Evolutionary conservation across 2,329 filamentous ascomycete genomes (phyloP), one percentile per base, ranked within the genome.

Genomic region (Aaosphaeria arxii): DNA sequence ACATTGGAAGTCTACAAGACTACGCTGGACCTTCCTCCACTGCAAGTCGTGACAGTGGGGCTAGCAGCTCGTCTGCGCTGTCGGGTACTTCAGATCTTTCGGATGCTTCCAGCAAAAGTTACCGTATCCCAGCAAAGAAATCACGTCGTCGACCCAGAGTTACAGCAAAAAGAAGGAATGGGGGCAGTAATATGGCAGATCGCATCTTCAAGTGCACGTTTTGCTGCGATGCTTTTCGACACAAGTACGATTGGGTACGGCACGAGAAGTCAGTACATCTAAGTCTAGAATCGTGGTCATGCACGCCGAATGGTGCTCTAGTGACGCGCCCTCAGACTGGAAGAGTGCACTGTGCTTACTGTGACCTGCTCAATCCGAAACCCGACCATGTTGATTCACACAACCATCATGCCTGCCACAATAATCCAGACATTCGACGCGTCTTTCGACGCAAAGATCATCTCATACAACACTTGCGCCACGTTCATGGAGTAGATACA

Each of bases 381-480:
- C 63, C 70, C 28, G 74, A 77, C 13, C 81, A 84, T 62, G 59
- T 83, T 28, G 79, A 83, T 56, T 71, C 67, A 11, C 81, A 84
- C 65, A 81, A 82, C 53, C 81, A 79, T 58, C 68, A 70, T 35
- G 71, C 81, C 24, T 90, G 87, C 62, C 81, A 82, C 47, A 85
- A 88, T 57, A 80, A 84, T 57, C 75, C 74, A 3, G 53, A 76
- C 2, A 74, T 77, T 44, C 84, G 87, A 55, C 77, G 80, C 30
- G 80, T 77, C 0, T 83, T 83, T 59, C 81, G 78, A 53, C 72
- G 80, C 28, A 83, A 83, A 59, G 80, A 83, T 55, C 80, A 83
- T 55, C 71, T 83, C n/a, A 76, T 79, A 30, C 80, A 83, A 54
- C 80, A 83, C 58, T 67, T 83, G 30, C 74, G 78, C 28, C 64